phyloP scores from a whole-genome alignment of 306 rosid genomes.

The Pyrus bretschneideri region DNA sequence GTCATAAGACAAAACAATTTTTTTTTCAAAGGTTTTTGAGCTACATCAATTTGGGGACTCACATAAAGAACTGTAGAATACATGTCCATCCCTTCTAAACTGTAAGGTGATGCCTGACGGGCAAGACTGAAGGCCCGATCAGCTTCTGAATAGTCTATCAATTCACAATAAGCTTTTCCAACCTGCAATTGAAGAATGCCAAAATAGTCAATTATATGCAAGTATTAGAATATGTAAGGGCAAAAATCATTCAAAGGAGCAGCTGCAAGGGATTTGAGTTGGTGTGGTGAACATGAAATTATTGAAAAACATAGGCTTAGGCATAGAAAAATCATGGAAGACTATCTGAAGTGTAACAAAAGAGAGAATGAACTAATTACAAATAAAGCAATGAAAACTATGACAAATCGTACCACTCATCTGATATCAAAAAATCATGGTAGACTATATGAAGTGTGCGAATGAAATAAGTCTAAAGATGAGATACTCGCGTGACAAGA shows the following conservation, averaged over 20 bases:
- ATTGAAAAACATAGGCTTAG: background rate
- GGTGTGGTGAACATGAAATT: background rate
- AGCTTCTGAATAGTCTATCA: constrained; percentile 91
- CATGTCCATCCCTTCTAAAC: constrained; percentile 94
- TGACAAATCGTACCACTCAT: no score
- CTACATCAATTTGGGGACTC: constrained; percentile 32
- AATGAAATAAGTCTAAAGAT: background rate
- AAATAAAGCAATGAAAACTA: background rate
- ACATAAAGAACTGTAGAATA: constrained; percentile 97
- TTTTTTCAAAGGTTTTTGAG: background rate
- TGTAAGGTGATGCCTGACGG: constrained; percentile 65
- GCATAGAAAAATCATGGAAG: background rate
- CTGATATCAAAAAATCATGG: no score
- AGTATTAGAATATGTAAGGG: background rate
- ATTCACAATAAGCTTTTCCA: constrained; percentile 82
- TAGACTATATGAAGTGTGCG: no score
- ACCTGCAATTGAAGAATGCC: constrained; percentile 56
- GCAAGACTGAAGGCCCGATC: constrained; percentile 83
- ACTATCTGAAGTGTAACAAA: background rate
- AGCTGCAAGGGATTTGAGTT: background rate
- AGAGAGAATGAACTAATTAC: background rate
- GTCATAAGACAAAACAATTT: background rate
- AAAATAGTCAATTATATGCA: constrained; percentile 3
- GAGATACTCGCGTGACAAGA: background rate
- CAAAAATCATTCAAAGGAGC: constrained; percentile 1